Evolutionary conservation across 768 basidiomycete genomes (phyloP), one percentile per base, ranked within the genome.

Genomic region (Filobasidium wieringae): DNA sequence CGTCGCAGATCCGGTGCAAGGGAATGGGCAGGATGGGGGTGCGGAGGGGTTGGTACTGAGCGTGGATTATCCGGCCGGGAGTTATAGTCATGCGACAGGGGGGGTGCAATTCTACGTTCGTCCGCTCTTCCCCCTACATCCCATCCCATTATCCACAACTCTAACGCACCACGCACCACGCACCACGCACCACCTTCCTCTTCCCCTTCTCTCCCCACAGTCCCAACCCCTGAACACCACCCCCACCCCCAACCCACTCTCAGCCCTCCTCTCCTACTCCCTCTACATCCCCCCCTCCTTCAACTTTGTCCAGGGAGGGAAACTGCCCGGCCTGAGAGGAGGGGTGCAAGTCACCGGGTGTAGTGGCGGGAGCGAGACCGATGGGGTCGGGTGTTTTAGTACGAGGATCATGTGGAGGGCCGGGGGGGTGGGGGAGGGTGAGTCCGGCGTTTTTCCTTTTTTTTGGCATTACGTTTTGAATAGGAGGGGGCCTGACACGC

Each of bases 271-370:
- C 31, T 51, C 50, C 34, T 92, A 89, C 69, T 82, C 81, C 68
- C 82, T 88, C 9, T 89, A 83, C 72, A 88, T 93, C 66, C 86
- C 85, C 0, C 59, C 53, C 0, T 79, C 82, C 60, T 92, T 88
- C 62, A 78, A 84, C 53, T 92, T 82, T 78, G 87, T 88, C 17
- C 77, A 80, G 53, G 89, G 80, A 4, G 90, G 90, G 7, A 92
- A 95, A 73, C 70, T 92, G 5, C 87, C 89, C 0, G 90, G 89
- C 0, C 61, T 90, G 4, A 88, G 74, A 53, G 77, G 76, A n/a
- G 77, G 77, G 2, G 32, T 30, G 8, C 4, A 4, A n/a, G 22
- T 61, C 0, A 37, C 32, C 12, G 74, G 72, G 1, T 74, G 72
- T 58, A 68, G 68, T 6, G 72, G 72, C 1, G 72, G 72, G 5